Evolutionary conservation across 441 rosid genomes (phyloP).

Genomic region (Pelargonium citronellum): DNA sequence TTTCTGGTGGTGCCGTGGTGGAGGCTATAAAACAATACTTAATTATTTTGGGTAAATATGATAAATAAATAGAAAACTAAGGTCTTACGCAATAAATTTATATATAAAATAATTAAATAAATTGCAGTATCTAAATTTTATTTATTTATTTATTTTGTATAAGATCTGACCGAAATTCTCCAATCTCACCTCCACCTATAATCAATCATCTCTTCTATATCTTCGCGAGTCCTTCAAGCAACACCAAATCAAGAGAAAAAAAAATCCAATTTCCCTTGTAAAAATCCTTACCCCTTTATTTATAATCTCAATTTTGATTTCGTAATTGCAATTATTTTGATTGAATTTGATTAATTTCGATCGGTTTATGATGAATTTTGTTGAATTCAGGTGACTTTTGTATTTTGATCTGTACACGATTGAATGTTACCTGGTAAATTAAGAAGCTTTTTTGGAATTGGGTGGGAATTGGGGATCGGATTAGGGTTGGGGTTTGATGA

Average conservation of each 20-base stretch:
- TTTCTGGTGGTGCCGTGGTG: neutral
- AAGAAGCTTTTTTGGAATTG: neutral
- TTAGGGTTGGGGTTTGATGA: neutral
- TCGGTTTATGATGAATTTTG: neutral
- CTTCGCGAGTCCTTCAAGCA: neutral
- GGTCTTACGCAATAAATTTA: neutral
- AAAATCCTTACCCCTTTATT: slow-evolving; percentile 1
- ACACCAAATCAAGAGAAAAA: neutral
- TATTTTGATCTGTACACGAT: neutral
- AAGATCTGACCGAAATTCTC: neutral
- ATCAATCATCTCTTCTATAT: neutral
- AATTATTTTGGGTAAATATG: neutral
- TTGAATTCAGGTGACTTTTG: slow-evolving; percentile 6
- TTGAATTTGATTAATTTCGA: neutral
- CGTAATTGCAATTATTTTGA: neutral
- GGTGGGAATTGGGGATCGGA: slow-evolving; percentile 7
- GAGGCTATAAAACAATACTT: neutral
- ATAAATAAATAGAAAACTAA: neutral
- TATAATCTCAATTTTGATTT: neutral
- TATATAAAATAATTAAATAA: neutral
- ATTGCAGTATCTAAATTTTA: neutral
- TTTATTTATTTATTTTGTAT: neutral
- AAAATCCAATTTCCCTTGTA: slow-evolving; percentile 1
- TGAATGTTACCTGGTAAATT: neutral
- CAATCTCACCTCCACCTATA: slow-evolving; percentile 2